A percentile compares a stretch with the other conserved stretches of the same genome.
Evolutionary conservation across 2,329 filamentous ascomycete genomes (phyloP).

Genomic region (Rugonectria rugulosa): DNA sequence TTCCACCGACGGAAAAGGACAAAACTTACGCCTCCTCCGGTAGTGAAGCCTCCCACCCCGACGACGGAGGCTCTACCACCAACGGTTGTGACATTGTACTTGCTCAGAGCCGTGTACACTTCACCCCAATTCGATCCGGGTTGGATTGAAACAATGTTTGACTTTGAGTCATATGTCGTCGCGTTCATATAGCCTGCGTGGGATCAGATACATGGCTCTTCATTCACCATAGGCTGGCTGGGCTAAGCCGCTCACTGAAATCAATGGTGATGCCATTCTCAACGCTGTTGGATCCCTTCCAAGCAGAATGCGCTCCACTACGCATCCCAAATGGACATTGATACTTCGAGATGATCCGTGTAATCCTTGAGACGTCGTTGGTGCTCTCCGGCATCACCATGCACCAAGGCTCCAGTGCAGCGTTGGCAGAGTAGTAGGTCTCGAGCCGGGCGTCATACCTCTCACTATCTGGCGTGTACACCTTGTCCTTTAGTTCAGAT

Average conservation of each 20-base stretch:
- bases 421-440: conserved; percentile 43
- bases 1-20: background rate
- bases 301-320: conserved; percentile 44
- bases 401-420: conserved; percentile 40
- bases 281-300: conserved; percentile 39
- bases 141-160: conserved; percentile 41
- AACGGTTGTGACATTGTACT: conserved; percentile 48
- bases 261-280: conserved; percentile 41
- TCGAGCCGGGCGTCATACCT: conserved; percentile 34
- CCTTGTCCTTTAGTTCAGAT: conserved; percentile 33
- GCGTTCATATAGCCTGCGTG: conserved; percentile 40
- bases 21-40: conserved; percentile 35
- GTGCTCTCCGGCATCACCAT: conserved; percentile 38
- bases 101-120: conserved; percentile 36
- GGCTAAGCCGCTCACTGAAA: conserved; percentile 34
- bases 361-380: conserved; percentile 36
- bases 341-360: conserved; percentile 26
- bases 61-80: conserved; percentile 52
- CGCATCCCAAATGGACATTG: conserved; percentile 43
- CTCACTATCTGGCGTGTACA: conserved; percentile 26
- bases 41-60: conserved; percentile 41
- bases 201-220: too few species aligned
- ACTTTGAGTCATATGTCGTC: conserved; percentile 40
- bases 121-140: conserved; percentile 53
- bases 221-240: too few species aligned